A percentile compares a stretch with the other conserved stretches of the same genome.
phyloP scores from a whole-genome alignment of 306 rosid species.

The Vigna trinervia region DNA sequence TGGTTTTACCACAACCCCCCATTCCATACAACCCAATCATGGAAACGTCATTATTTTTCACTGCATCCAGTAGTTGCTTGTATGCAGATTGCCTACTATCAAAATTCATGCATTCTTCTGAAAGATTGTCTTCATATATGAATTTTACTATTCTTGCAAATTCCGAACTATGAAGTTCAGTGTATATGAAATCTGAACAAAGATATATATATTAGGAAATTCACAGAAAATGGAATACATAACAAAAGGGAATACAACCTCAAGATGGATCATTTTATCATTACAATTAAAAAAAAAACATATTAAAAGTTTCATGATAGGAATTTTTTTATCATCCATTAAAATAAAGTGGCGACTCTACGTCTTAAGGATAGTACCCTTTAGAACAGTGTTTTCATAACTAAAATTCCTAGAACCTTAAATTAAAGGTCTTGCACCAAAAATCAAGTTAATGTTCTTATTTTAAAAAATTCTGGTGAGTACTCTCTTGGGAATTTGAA shows the following conservation, averaged over 20 bases:
- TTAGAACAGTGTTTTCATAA: background rate
- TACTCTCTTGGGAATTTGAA: background rate
- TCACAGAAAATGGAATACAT: background rate
- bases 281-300: background rate
- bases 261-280: background rate
- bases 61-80: slow-evolving; percentile 1
- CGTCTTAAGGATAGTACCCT: too few relatives aligned
- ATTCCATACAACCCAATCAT: slow-evolving; percentile 38
- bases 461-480: too few relatives aligned
- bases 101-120: background rate
- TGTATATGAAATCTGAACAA: background rate
- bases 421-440: too few relatives aligned
- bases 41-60: background rate
- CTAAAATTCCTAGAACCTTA: too few relatives aligned
- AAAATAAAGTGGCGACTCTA: background rate
- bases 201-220: background rate
- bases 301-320: too few relatives aligned
- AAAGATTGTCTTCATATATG: background rate
- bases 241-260: background rate
- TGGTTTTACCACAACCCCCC: slow-evolving; percentile 43
- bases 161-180: rapidly evolving
- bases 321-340: too few relatives aligned
- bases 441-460: too few relatives aligned
- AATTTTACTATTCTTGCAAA: rapidly evolving
- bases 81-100: background rate